A percentile compares a stretch with the other conserved stretches of the same genome.
Evolutionary conservation across 2,329 filamentous ascomycete genomes (phyloP).

Genomic region (Microascus cirrosus): DNA sequence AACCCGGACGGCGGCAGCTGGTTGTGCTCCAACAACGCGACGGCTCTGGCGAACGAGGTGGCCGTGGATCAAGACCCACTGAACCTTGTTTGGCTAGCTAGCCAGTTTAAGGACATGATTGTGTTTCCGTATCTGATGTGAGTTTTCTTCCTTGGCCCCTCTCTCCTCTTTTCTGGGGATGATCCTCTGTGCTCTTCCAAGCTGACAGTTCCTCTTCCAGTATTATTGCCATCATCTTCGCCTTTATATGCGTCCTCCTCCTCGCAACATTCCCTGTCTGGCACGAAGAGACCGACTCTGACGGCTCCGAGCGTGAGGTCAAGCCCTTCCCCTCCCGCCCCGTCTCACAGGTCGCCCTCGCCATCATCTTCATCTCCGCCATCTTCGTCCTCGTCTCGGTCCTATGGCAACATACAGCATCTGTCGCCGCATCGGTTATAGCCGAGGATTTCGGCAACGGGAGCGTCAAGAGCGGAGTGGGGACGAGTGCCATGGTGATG

Average conservation of each 20-base stretch:
- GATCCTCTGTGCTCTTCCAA: background rate
- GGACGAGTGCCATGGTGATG: constrained; percentile 90
- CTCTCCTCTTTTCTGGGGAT: background rate
- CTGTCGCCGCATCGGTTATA: constrained; percentile 87
- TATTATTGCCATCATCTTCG: constrained; percentile 95
- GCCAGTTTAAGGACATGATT: constrained; percentile 96
- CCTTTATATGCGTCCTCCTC: constrained; percentile 89
- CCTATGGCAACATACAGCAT: constrained; percentile 89
- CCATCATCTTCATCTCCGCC: constrained; percentile 74
- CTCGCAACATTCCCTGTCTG: constrained; percentile 95
- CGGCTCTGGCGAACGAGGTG: constrained; percentile 79
- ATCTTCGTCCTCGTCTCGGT: constrained; percentile 66
- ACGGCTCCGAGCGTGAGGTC: constrained; percentile 77
- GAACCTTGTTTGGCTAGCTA: constrained; percentile 93
- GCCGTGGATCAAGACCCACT: constrained; percentile 87
- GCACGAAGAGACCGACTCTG: constrained; percentile 79
- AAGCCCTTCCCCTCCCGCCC: constrained; percentile 89
- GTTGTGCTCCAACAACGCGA: constrained; percentile 96
- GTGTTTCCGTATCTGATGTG: constrained; percentile 95
- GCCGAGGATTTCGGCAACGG: constrained; percentile 89
- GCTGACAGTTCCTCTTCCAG: constrained; percentile 31
- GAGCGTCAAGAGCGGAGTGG: constrained; percentile 74
- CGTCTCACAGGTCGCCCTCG: constrained; percentile 84
- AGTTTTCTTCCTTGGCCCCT: constrained; percentile 22
- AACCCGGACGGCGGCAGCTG: constrained; percentile 83